phyloP scores from a whole-genome alignment of 345 rosid genomes.

The Euphorbia lathyris region DNA sequence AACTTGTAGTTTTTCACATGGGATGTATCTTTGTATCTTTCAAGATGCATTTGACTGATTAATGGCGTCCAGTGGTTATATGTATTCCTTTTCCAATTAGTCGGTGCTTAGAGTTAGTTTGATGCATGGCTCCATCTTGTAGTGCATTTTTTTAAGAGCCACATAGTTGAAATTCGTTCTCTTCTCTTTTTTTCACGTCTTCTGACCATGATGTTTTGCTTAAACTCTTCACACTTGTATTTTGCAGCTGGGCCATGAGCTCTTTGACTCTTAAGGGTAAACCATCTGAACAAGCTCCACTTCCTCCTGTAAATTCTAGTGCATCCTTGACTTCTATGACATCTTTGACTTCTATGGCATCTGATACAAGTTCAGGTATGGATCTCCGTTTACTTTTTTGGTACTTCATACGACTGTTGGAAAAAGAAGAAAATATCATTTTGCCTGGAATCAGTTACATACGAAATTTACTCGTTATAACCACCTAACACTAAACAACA shows the following conservation, averaged over 20 bases:
- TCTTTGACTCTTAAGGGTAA: slow-evolving; percentile 93
- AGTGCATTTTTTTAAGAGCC: neutral
- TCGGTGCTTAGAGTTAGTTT: neutral
- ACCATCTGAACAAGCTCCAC: slow-evolving; percentile 73
- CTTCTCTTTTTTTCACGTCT: neutral
- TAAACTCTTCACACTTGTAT: neutral
- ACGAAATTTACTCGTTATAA: neutral
- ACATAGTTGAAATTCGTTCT: neutral
- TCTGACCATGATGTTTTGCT: neutral
- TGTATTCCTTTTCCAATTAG: neutral
- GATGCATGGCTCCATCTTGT: neutral
- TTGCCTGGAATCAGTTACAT: neutral
- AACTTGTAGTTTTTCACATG: neutral
- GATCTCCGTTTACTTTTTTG: slow-evolving; percentile 10
- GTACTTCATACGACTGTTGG: neutral
- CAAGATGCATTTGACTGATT: neutral
- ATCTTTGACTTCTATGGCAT: slow-evolving; percentile 48
- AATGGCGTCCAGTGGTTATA: too few species aligned
- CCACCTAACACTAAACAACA: neutral
- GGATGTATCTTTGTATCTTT: neutral
- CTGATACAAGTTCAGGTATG: slow-evolving; percentile 68
- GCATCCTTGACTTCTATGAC: slow-evolving; percentile 42
- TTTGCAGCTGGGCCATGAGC: slow-evolving; percentile 96
- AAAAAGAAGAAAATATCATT: neutral
- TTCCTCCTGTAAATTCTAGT: slow-evolving; percentile 55